Evolutionary conservation across 2,329 filamentous ascomycete genomes (phyloP), one percentile per base, ranked within the genome.

Genomic region (Sporothrix brunneoviolacea): DNA sequence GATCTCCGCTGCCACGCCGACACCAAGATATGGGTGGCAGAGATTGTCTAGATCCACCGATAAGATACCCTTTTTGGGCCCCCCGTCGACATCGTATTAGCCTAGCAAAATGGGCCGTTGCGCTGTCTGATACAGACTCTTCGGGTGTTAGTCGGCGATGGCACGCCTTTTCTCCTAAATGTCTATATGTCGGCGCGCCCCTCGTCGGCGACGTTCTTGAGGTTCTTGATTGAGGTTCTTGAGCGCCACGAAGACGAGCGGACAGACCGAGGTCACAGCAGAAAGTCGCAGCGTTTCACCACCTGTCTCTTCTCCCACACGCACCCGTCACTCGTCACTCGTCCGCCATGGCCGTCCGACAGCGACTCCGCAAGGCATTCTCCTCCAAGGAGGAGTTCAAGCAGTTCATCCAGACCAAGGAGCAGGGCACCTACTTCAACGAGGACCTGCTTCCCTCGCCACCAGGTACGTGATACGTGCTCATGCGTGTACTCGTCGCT

Each of bases 401-500:
- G 32, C 48, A 49, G 30, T 15, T 33, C 35, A 33, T 52, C 19
- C 40, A 41, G 27, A 48, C 40, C 28, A 51, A 56, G 13, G 39
- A 53, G 13, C 42, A 48, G 22, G 47, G 50, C 22, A 55, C 56
- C 2, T 59, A 59, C 40, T 62, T 59, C 50, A 60, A 61, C 22
- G 53, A 60, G 13, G 55, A 62, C 10, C 51, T 63, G 37, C 50
- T 61, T 8, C 60, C 60, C 8, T 59, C 60, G 19, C 56, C 57
- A 9, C 55, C 50, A 4, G 38, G 56, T 56, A 47, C 38, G 49
- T 44, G 9, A 21, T 47, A 24, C 30, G 3, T 7, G 37, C 32
- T 10, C 27, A 46, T n/a, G 10, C 8, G 24, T 12, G 2, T 27
- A 30, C 38, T 30, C 30, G 33, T 36, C 12, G 10, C 13, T 10